phyloP scores from a whole-genome alignment of 2,329 filamentous ascomycete species.

The Tolypocladium inflatum region DNA sequence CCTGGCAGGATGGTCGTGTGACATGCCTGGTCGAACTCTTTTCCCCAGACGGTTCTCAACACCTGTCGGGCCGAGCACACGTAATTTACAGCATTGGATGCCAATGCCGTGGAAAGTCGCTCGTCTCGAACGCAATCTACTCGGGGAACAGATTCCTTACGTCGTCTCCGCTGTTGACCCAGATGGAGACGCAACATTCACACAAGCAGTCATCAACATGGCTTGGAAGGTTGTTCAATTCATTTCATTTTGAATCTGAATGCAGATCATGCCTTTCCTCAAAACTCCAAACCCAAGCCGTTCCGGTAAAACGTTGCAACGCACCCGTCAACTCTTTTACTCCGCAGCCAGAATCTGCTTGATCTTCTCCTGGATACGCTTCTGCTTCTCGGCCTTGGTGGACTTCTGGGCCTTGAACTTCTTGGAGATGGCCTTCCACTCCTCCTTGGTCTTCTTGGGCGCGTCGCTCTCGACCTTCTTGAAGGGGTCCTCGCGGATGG shows the following conservation, averaged over 20 bases:
- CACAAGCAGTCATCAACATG: background rate
- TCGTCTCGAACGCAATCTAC: background rate
- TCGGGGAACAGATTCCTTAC: background rate
- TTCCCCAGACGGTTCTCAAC: background rate
- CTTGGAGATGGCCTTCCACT: constrained; percentile 92
- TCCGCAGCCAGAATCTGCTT: constrained; percentile 58
- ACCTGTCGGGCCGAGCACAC: background rate
- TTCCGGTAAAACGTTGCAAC: constrained; percentile 5
- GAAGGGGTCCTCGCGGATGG: constrained; percentile 95
- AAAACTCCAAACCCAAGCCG: constrained; percentile 28
- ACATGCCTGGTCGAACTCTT: too few relatives aligned
- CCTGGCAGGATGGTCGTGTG: too few relatives aligned
- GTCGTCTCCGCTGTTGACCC: background rate
- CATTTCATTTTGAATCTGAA: constrained; percentile 22
- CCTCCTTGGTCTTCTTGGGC: constrained; percentile 92
- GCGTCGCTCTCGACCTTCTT: constrained; percentile 73
- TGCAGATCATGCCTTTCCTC: constrained; percentile 22
- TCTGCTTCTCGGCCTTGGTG: constrained; percentile 72
- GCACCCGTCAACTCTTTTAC: constrained; percentile 14
- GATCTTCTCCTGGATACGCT: constrained; percentile 86
- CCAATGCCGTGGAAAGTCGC: background rate
- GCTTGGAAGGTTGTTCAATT: constrained; percentile 13
- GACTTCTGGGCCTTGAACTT: constrained; percentile 77
- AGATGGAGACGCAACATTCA: background rate
- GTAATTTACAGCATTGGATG: too few relatives aligned